Base-by-base conservation (phyloP, 768 basidiomycete species). In the Tricholoma bakamatsutake region DNA sequence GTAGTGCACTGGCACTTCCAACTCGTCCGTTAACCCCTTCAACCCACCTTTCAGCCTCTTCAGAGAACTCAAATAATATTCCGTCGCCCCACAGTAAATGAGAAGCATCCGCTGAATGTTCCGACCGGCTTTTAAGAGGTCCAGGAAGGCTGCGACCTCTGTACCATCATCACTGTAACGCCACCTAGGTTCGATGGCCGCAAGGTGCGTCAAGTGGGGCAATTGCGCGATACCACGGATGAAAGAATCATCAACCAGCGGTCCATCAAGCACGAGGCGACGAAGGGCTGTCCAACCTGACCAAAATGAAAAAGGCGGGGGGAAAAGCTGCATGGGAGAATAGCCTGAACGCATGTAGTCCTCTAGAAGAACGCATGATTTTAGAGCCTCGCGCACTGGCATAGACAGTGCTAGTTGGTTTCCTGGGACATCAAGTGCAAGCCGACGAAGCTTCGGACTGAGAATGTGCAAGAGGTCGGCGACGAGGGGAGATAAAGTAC, bases 321-420 rank as follows among this genome's bases (percentile, higher is more conserved):
- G 57, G 18, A 39, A 54, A 37, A 61, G 48, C 55, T 50, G 60
- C 60, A 59, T 61, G 17, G 60, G 57, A 7, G 60, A 59, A 50
- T 61, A 59, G 4, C 60, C 57, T 12, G 57, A 55, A 18, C 50
- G 55, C 21, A 55, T 53, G 43, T 59, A 59, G 18, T 59, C 57
- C 24, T 57, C 46, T 11, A 61, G 50, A 33, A 55, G 21, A 28
- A 17, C 46, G 34, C 57, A 61, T 46, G 40, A 50, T 40, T 45
- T 49, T 28, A 61, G 40, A 31, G 60, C 58, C 21, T 55, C 46
- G 9, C 51, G 53, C 13, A 61, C 43, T 35, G 55, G 28, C 42
- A 33, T 21, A 18, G 55, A 58, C 5, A 40, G 21, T 47, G 52
- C 45, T 12, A 61, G 51, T 40, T 59, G 55, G 31, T 50, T 55